phyloP scores from a whole-genome alignment of 2,329 filamentous ascomycete genomes.

The Gliomastix tumulicola region DNA sequence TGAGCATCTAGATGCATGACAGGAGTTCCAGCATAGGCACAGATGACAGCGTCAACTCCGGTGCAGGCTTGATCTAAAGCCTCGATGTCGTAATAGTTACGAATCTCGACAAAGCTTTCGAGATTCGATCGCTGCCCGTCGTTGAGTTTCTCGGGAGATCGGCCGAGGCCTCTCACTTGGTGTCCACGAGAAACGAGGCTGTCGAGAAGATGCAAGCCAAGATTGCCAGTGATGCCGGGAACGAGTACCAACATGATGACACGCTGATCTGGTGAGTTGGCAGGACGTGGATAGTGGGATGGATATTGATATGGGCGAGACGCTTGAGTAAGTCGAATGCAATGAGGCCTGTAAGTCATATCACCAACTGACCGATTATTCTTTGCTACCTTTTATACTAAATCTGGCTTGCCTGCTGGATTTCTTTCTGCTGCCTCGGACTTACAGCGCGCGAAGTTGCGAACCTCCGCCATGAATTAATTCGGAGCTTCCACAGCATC shows the following conservation, averaged over 20 bases:
- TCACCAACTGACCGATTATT: neutral
- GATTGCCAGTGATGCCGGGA: conserved; percentile 24
- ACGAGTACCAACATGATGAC: conserved; percentile 25
- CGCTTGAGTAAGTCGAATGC: neutral
- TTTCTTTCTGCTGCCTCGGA: neutral
- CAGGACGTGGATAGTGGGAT: neutral
- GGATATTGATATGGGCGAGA: neutral
- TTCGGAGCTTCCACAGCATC: neutral
- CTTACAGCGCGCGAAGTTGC: too few relatives aligned
- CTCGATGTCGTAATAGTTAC: conserved; percentile 17
- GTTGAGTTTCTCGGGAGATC: conserved; percentile 18
- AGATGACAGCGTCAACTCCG: conserved; percentile 26
- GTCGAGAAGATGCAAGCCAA: conserved; percentile 19
- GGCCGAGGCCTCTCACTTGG: conserved; percentile 22
- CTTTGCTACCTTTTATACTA: neutral
- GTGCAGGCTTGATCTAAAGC: conserved; percentile 20
- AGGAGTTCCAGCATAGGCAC: conserved; percentile 16
- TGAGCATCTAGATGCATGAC: conserved; percentile 19
- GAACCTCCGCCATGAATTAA: neutral
- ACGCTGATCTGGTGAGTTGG: neutral
- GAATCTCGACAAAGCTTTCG: conserved; percentile 16
- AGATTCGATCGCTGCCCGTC: conserved; percentile 8
- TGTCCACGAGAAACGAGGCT: conserved; percentile 17
- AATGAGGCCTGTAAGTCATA: neutral
- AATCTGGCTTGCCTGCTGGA: neutral